A percentile compares a stretch with the other conserved stretches of the same genome.
Evolutionary conservation across 352 stramenopile species (phyloP).

Genomic region (Phytophthora hybrid): DNA sequence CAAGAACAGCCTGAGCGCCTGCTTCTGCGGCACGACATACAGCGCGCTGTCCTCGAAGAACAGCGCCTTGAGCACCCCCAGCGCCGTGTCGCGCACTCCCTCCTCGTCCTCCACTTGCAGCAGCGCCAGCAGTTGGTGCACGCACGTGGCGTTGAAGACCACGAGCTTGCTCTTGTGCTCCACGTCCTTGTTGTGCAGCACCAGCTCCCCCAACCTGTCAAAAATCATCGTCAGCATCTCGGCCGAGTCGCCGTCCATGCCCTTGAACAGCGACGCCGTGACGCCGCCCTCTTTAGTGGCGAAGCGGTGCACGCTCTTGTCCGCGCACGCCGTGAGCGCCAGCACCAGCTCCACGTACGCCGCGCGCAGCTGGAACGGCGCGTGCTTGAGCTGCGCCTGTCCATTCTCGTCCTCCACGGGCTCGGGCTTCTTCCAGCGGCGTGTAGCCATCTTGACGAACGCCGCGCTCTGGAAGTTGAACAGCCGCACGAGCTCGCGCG

Average conservation of each 20-base stretch:
- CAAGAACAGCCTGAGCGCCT: conserved; percentile 59
- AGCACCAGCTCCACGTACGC: conserved; percentile 76
- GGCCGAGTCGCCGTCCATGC: conserved; percentile 74
- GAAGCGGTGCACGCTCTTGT: conserved; percentile 86
- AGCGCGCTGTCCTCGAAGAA: conserved; percentile 71
- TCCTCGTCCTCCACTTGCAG: conserved; percentile 66
- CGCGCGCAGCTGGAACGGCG: conserved; percentile 67
- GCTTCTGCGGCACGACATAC: conserved; percentile 54
- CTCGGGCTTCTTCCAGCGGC: conserved; percentile 69
- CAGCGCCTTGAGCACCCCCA: conserved; percentile 55
- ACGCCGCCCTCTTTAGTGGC: conserved; percentile 79
- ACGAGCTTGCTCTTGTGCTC: conserved; percentile 66
- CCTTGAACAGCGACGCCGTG: conserved; percentile 76
- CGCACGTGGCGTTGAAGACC: conserved; percentile 67
- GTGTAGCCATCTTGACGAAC: conserved; percentile 67
- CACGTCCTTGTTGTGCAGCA: conserved; percentile 63
- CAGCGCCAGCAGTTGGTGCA: conserved; percentile 78
- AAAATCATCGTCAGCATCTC: conserved; percentile 64
- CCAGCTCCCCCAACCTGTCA: conserved; percentile 46
- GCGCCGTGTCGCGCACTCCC: conserved; percentile 44
- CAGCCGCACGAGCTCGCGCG: conserved; percentile 77
- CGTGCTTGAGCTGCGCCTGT: conserved; percentile 19
- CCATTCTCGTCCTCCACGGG: conserved; percentile 10
- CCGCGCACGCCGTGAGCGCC: conserved; percentile 61
- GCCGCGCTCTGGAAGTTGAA: conserved; percentile 80